These are phyloP conservation scores for Casuarina equisetifolia DNA, from an alignment of 306 rosid genomes.

Conservation along the genomic window DNA sequence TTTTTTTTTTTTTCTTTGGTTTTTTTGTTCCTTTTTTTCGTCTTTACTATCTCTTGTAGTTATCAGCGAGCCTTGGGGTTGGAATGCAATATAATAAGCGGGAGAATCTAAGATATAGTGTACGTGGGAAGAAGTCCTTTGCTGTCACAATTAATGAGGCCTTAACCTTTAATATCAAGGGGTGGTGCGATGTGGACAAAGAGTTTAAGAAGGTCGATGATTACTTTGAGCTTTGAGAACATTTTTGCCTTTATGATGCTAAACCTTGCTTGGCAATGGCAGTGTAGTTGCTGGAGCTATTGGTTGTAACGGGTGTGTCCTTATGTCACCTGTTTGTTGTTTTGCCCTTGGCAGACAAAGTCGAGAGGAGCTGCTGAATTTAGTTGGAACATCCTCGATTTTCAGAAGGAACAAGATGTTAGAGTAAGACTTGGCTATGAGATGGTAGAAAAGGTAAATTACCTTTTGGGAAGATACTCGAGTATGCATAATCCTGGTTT, in stretches of 20 bases:
- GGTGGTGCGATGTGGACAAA: slow-evolving; percentile 58
- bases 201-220: slow-evolving; percentile 63
- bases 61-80: slow-evolving; percentile 69
- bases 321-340: neutral
- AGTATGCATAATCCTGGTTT: neutral
- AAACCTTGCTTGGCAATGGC: neutral
- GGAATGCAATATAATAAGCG: slow-evolving; percentile 62
- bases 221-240: neutral
- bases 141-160: slow-evolving; percentile 54
- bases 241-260: neutral
- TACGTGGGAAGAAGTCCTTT: slow-evolving; percentile 69
- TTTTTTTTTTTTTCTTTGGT: neutral
- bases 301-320: neutral
- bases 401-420: slow-evolving; percentile 84
- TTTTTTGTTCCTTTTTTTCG: neutral
- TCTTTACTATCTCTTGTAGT: slow-evolving; percentile 37
- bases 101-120: slow-evolving; percentile 52
- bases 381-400: slow-evolving; percentile 66
- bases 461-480: neutral
- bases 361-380: slow-evolving; percentile 77
- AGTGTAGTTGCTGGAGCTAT: neutral
- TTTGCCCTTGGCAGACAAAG: slow-evolving; percentile 49
- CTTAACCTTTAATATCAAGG: slow-evolving; percentile 68
- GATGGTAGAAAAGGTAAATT: slow-evolving; percentile 57
- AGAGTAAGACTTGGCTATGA: slow-evolving; percentile 82